These are phyloP conservation scores for Cyclostephanos tholiformis DNA, from an alignment of 108 stramenopile genomes.

Conservation along the genomic window DNA sequence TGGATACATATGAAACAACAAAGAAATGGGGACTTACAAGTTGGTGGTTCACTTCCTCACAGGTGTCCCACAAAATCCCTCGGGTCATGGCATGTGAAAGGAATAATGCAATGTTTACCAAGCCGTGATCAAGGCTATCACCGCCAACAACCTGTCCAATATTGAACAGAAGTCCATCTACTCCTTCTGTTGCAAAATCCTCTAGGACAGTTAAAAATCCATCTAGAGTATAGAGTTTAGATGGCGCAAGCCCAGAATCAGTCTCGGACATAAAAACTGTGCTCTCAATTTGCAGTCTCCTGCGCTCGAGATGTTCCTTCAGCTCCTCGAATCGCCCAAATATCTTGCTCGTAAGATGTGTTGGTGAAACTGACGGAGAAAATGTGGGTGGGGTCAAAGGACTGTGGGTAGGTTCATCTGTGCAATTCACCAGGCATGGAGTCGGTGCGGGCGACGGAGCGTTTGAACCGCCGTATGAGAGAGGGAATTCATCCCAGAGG, in stretches of 20 bases:
- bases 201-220: constrained; percentile 36
- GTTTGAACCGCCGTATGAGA: constrained; percentile 19
- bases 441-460: constrained; percentile 37
- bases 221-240: constrained; percentile 37
- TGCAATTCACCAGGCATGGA: constrained; percentile 21
- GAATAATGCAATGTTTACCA: constrained; percentile 30
- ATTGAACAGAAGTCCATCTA: constrained; percentile 22
- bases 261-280: constrained; percentile 26
- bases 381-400: constrained; percentile 24
- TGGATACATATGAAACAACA: too few relatives aligned
- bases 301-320: constrained; percentile 9
- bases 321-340: constrained; percentile 11
- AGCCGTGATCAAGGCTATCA: constrained; percentile 19
- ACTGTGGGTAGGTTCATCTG: constrained; percentile 14
- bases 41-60: constrained; percentile 10
- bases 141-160: constrained; percentile 21
- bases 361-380: constrained; percentile 24
- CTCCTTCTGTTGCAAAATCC: constrained; percentile 21
- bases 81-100: constrained; percentile 26
- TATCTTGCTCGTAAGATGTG: background rate
- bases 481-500: constrained; percentile 28
- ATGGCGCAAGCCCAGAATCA: constrained; percentile 6
- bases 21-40: too few relatives aligned
- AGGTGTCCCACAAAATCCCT: constrained; percentile 22
- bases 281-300: constrained; percentile 19